Percentiles rank a stretch among this genome's conserved stretches.
These are phyloP conservation scores for Candida takata DNA, from an alignment of 805 yeast genomes.

Conservation along the genomic window DNA sequence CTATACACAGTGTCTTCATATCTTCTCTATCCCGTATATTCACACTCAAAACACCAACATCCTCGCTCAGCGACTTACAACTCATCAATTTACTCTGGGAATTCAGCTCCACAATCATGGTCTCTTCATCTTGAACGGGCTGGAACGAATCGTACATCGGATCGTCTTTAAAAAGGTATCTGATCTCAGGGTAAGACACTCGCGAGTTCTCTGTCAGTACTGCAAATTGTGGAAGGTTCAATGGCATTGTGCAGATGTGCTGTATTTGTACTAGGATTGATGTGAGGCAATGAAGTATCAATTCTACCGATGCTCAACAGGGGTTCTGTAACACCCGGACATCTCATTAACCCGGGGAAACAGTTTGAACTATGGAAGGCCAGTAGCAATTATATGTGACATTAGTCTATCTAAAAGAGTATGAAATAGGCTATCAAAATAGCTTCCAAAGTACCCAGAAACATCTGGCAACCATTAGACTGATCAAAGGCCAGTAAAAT, in stretches of 20 bases:
- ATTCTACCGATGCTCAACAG: no score
- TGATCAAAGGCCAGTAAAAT: constrained; percentile 26
- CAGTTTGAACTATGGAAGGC: no score
- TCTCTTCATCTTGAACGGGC: constrained; percentile 15
- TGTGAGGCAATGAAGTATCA: no score
- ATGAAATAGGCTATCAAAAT: no score
- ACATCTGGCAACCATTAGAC: constrained; percentile 12
- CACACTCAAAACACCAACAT: constrained; percentile 14
- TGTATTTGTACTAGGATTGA: neutral
- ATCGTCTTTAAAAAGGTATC: constrained; percentile 23
- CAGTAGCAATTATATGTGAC: no score
- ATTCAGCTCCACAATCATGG: constrained; percentile 20
- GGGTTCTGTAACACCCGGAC: no score
- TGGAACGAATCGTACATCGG: constrained; percentile 14
- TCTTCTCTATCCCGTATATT: constrained; percentile 18
- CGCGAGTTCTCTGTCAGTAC: constrained; percentile 9
- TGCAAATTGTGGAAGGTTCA: constrained; percentile 18
- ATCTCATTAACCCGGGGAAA: no score
- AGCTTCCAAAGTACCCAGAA: no score
- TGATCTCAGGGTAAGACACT: constrained; percentile 20
- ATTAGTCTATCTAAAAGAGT: no score
- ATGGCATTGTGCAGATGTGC: neutral
- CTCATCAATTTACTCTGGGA: constrained; percentile 12
- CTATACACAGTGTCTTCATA: constrained; percentile 20
- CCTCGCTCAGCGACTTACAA: constrained; percentile 13